Base-by-base conservation (phyloP, 2,329 filamentous ascomycete species). In the Rutstroemia sp. region DNA sequence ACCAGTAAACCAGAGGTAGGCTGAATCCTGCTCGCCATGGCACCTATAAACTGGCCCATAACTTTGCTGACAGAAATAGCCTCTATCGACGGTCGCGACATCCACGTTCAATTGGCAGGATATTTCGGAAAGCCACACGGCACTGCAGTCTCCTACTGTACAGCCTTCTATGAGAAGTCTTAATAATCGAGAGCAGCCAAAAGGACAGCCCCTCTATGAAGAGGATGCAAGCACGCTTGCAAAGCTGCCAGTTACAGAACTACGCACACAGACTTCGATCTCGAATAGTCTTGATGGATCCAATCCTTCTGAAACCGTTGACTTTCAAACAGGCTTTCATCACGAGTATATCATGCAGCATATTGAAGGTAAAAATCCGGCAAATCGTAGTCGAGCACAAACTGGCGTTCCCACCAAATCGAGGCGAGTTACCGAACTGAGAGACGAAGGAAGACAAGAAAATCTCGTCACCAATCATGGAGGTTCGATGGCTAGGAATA, bases 241-340 rank as follows among this genome's bases (percentile, higher is more conserved):
- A 16, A 37, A 51, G 47, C 10, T 47, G 25, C 37, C 44, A 7
- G 34, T 53, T 37, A 51, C 44, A 34, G 16, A 25, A 34, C 4
- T 53, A 37, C 37, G 42, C 46, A 34, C 30, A 14, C 48, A 37
- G 52, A 47, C 47, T 14, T 45, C 39, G 2, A 9, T 46, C 9
- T 16, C 57, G 7, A 57, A 64, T 14, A 68, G 64, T 41, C 58
- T 61, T 27, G 61, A 65, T 58, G 64, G 63, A 14, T 63, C 61
- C 17, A 39, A 57, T 30, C 58, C 58, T 27, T 62, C 59, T 42
- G 65, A 64, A 27, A 60, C 58, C 9, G 41, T 68, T 38, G 64
- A 67, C 45, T 65, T 68, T 39, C 57, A 62, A 44, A 57, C 59
- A n/a, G 64, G 63, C 25, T 64, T 56, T 45, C 45, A 49, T n/a